Evolutionary conservation across 441 rosid species (phyloP).

Genomic region (Pelargonium citronellum): DNA sequence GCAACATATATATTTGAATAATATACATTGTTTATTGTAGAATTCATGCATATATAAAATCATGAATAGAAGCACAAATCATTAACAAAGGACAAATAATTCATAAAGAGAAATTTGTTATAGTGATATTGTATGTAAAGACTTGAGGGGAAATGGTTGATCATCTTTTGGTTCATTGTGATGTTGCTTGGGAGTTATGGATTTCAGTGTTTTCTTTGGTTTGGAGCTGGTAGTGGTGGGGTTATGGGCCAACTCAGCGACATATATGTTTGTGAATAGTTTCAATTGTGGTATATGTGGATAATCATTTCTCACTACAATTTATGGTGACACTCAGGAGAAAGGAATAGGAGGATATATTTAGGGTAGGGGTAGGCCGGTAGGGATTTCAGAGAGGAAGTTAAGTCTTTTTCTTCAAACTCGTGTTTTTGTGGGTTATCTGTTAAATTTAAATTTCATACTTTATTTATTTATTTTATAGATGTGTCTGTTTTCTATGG

Average conservation of each 20-base stretch:
- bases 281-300: not conserved
- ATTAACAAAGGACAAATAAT: not conserved
- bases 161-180: not conserved
- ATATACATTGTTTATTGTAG: not conserved
- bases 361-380: not conserved
- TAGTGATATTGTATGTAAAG: not conserved
- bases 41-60: not conserved
- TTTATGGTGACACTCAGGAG: not conserved
- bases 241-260: not conserved
- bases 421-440: not conserved
- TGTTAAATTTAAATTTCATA: not conserved
- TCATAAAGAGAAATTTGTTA: conserved; percentile 3
- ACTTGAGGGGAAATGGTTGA: not conserved
- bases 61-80: not conserved
- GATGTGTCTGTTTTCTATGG: not conserved
- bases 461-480: not conserved
- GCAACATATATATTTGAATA: not conserved
- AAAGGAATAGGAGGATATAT: conserved; percentile 5
- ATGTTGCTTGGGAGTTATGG: not conserved
- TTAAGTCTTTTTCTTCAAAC: not conserved
- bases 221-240: not conserved
- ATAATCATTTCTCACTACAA: not conserved
- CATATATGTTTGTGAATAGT: not conserved
- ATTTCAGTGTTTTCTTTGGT: not conserved
- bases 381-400: not conserved